Base-by-base conservation (phyloP, 306 rosid species). In the Betula pendula region DNA sequence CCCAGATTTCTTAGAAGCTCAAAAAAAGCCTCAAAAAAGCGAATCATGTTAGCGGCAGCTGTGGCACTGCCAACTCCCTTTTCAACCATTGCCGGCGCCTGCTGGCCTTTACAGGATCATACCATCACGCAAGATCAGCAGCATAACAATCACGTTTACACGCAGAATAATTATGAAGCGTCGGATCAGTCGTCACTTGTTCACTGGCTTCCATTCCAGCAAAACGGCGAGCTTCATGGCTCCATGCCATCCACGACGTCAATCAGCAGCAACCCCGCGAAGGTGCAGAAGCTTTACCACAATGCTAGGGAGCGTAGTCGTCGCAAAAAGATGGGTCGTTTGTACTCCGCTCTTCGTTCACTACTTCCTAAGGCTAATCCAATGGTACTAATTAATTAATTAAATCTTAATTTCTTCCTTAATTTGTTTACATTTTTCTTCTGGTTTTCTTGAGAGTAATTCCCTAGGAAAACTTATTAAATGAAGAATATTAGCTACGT, bases 271-370 rank as follows among this genome's bases (percentile, higher is more conserved):
- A 56, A 55, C 51, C 77, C 74, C 2, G 56, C 72, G 3, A 60
- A 52, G 82, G 84, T 71, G 1, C 90, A 80, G 86, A 94, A 92
- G 82, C 90, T 87, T 29, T 86, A 71, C 77, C 98, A 94, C 80
- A 94, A 90, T 74, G 98, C 94, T 35, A 90, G 88, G 25, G 98
- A 94, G 80, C 96, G 96, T 1, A 85, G 87, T 79, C 98, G 96
- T 25, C 96, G 97, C 70, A 90, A 86, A 88, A 94, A 86, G 84
- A 85, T 94, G 74, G 92, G 88, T 68, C 6, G 25, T 74, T 72
- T 92, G 83, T 89, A 86, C 65, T 84, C 90, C 2, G 89, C 97
- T 25, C 85, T 94, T 13, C 95, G 94, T 24, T 75, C 91, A 0
- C 84, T 94, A 29, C 89, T 94, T 75, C 97, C 97, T 1, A 9